These are phyloP conservation scores for Fusarium sublunatum DNA, from an alignment of 2,329 filamentous ascomycete genomes.

Conservation along the genomic window DNA sequence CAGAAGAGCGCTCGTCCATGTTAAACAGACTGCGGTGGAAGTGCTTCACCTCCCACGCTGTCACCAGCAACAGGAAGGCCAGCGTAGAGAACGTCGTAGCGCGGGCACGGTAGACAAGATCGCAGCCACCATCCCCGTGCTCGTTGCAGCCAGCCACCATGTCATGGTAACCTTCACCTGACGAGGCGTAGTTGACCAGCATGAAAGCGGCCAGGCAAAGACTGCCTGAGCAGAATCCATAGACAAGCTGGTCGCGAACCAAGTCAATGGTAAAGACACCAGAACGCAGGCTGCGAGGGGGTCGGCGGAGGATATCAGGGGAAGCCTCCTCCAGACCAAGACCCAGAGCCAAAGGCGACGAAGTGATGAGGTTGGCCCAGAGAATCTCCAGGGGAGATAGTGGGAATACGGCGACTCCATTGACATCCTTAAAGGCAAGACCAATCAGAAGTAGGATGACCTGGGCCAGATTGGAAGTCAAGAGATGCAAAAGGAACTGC, in stretches of 20 bases:
- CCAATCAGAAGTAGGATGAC: conserved; percentile 76
- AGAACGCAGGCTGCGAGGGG: conserved; percentile 69
- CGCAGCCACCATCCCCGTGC: conserved; percentile 61
- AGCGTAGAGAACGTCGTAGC: conserved; percentile 76
- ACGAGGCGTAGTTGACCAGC: conserved; percentile 64
- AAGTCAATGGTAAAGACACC: conserved; percentile 74
- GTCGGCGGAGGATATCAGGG: conserved; percentile 73
- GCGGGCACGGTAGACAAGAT: conserved; percentile 71
- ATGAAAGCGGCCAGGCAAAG: conserved; percentile 72
- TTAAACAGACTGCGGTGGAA: conserved; percentile 76
- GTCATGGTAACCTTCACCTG: conserved; percentile 57
- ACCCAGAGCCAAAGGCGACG: conserved; percentile 76
- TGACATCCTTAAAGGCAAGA: conserved; percentile 72
- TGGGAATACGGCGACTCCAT: conserved; percentile 72
- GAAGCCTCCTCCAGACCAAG: conserved; percentile 77
- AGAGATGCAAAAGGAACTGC: conserved; percentile 71
- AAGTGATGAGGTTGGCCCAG: conserved; percentile 81
- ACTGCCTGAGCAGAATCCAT: conserved; percentile 71
- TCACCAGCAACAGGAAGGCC: conserved; percentile 74
- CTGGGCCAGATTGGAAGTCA: conserved; percentile 77
- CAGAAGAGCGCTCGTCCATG: conserved; percentile 67
- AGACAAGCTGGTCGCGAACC: conserved; percentile 73
- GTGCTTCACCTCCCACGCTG: conserved; percentile 80
- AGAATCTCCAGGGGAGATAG: conserved; percentile 79
- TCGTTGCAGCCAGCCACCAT: conserved; percentile 71